Evolutionary conservation across 2,329 filamentous ascomycete genomes (phyloP), one percentile per base, ranked within the genome.

Genomic region (Ophiocordyceps camponoti-floridani): DNA sequence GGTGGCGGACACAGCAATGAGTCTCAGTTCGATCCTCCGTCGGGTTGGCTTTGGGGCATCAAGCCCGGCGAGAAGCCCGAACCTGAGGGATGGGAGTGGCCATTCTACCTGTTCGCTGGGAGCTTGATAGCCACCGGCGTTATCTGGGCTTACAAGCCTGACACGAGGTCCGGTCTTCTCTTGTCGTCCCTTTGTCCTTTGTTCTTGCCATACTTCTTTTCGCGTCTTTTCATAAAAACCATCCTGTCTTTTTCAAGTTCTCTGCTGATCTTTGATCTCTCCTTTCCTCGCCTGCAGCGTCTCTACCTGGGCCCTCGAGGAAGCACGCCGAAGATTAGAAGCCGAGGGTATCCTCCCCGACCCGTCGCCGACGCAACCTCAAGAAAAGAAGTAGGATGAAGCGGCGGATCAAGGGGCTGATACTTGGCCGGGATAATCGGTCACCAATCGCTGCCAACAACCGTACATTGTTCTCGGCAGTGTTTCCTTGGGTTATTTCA

Each of bases 261-360:
- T 7, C 28, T n/a, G 41, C 26, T 11, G 41, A 13, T 33, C n/a
- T 41, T 9, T 26, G 11, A 3, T 3, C 23, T 10, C 23, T n/a
- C 23, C 4, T 8, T 41, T 27, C 18, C 14, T 23, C 23, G 40
- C 44, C 28, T 41, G 16, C 33, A 98, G 91, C 64, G 95, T 98
- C 77, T 91, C 96, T 72, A 96, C 89, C 45, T 98, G 91, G 91
- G 91, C 91, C 50, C 78, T 98, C 40, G 91, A 98, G 68, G 91
- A 98, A 70, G 91, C 91, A 44, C 77, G 91, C 59, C 77, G 91
- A 69, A 77, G 91, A 69, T 79, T 98, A 74, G 91, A 98, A 70
- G 83, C 79, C 48, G 91, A 98, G 71, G 91, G 91, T 48, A 88
- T 96, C 59, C 68, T 96, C 58, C 77, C 84, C 58, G 89, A 95